These are phyloP conservation scores for Psilocybe azurescens DNA, from an alignment of 768 basidiomycete genomes.

Conservation along the genomic window DNA sequence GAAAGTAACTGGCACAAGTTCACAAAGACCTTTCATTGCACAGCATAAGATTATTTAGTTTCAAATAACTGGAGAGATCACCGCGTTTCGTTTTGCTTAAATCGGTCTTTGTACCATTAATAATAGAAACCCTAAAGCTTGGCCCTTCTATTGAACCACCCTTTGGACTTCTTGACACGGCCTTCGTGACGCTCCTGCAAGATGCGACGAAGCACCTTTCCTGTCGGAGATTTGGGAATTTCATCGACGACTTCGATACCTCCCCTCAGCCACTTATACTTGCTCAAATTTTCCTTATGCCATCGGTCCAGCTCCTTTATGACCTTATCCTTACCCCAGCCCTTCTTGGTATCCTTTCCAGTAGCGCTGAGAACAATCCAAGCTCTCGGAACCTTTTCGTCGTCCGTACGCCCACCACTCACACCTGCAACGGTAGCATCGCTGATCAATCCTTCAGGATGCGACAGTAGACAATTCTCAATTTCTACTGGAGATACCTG, in stretches of 20 bases:
- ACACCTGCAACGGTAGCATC: conserved; percentile 81
- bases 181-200: conserved; percentile 65
- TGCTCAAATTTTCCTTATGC: conserved; percentile 67
- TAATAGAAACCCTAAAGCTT: conserved; percentile 2
- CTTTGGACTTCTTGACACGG: conserved; percentile 25
- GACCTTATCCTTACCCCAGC: conserved; percentile 44
- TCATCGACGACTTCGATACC: conserved; percentile 69
- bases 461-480: conserved; percentile 64
- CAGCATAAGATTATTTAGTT: too few species aligned
- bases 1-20: too few species aligned
- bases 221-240: conserved; percentile 77
- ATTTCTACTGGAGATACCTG: conserved; percentile 86
- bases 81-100: too few species aligned
- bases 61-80: too few species aligned
- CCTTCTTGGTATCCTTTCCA: conserved; percentile 40
- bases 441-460: conserved; percentile 63
- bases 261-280: conserved; percentile 79
- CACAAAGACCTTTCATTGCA: too few species aligned
- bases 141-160: conserved; percentile 18
- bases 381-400: conserved; percentile 78
- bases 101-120: too few species aligned
- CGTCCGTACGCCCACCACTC: conserved; percentile 67
- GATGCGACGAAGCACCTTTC: conserved; percentile 70
- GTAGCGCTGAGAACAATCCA: conserved; percentile 72
- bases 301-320: conserved; percentile 60